Evolutionary conservation across 768 basidiomycete genomes (phyloP).

Genomic region (Agrocybe praecox): DNA sequence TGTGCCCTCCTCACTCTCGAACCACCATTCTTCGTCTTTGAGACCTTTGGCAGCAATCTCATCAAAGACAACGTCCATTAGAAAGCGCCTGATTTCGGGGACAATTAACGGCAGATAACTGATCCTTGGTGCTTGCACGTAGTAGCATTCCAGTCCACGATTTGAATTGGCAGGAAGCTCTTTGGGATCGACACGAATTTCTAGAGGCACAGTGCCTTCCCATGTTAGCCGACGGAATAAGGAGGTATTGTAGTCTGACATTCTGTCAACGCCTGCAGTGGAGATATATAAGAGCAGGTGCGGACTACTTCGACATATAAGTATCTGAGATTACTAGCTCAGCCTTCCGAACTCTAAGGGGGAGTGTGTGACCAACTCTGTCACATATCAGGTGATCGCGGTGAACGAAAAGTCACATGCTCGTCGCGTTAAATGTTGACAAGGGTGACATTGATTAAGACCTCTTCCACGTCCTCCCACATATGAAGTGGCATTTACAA

Average conservation of each 20-base stretch:
- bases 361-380: constrained; percentile 6
- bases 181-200: constrained; percentile 86
- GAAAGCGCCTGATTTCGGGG: constrained; percentile 84
- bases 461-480: not conserved
- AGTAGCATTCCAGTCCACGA: constrained; percentile 88
- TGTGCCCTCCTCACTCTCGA: constrained; percentile 84
- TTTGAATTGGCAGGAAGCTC: constrained; percentile 91
- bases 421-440: constrained; percentile 20
- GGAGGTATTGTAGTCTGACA: constrained; percentile 62
- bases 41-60: constrained; percentile 74
- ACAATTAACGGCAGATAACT: constrained; percentile 92
- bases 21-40: constrained; percentile 97
- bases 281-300: constrained; percentile 22
- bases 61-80: constrained; percentile 92
- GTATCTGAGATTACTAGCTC: no score
- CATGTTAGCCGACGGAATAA: constrained; percentile 88
- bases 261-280: constrained; percentile 33
- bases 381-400: constrained; percentile 29
- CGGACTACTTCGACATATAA: no score
- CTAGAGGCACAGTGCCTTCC: constrained; percentile 89
- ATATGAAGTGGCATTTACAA: not conserved
- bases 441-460: constrained; percentile 2
- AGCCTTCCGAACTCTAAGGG: no score
- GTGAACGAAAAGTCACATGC: constrained; percentile 19
- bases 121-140: constrained; percentile 87